Percentiles rank a stretch among this genome's conserved stretches.
These are phyloP conservation scores for Circinella umbellata DNA, from an alignment of 371 early-diverging fungal species.

Conservation along the genomic window DNA sequence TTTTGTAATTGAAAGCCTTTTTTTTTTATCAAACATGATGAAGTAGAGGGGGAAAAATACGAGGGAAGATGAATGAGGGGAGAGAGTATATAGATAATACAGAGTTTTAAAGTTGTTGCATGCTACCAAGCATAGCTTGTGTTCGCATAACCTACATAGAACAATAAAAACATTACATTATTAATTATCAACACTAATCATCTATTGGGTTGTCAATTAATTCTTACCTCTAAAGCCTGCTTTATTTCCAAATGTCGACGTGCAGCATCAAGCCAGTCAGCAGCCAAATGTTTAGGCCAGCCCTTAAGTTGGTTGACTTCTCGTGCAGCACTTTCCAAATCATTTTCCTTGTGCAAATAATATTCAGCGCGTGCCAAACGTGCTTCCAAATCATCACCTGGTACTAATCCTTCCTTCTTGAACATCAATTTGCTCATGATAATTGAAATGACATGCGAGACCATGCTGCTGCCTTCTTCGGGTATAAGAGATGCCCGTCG, in stretches of 20 bases:
- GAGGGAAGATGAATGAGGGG: too few species aligned
- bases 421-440: constrained; percentile 82
- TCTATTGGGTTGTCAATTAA: not conserved
- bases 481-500: constrained; percentile 87
- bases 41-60: too few species aligned
- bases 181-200: too few species aligned
- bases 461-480: constrained; percentile 81
- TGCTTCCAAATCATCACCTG: constrained; percentile 91
- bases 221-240: constrained; percentile 83
- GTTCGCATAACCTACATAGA: constrained; percentile 21
- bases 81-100: not conserved
- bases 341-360: constrained; percentile 70
- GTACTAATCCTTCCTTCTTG: constrained; percentile 84
- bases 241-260: constrained; percentile 87
- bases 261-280: constrained; percentile 90
- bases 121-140: constrained; percentile 25
- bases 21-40: not conserved
- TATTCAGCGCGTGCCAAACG: constrained; percentile 84
- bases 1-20: not conserved
- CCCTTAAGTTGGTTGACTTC: constrained; percentile 94
- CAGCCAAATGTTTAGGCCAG: constrained; percentile 89
- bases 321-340: constrained; percentile 89
- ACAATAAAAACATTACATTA: too few species aligned
- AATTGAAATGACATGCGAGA: constrained; percentile 78
- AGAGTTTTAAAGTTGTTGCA: constrained; percentile 21